Conservation (phyloP, 495 filamentous ascomycete genomes). For the Entonaema liquescens region DNA sequence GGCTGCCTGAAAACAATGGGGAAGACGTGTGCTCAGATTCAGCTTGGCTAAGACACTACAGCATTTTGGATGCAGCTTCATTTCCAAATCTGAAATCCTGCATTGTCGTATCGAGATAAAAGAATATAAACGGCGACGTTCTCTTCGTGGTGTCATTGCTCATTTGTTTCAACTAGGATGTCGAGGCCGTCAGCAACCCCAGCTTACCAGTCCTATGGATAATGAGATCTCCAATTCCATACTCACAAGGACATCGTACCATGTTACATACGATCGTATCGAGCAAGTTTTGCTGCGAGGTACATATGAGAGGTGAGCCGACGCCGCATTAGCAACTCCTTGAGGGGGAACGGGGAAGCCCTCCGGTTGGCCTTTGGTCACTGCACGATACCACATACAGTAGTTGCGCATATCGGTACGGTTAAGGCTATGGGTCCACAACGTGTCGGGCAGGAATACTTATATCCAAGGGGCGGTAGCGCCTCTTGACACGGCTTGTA, state of each 20-base stretch:
- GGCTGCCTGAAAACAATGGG: neutral
- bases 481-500: neutral
- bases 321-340: neutral
- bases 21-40: slow-evolving; percentile 5
- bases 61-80: slow-evolving; percentile 1
- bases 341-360: neutral
- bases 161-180: slow-evolving; percentile 18
- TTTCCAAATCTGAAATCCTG: slow-evolving; percentile 1
- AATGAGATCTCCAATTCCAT: slow-evolving; percentile 1
- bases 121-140: neutral
- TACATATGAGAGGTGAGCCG: neutral
- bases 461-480: neutral
- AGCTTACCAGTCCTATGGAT: neutral
- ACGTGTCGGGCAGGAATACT: neutral
- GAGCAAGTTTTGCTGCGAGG: neutral
- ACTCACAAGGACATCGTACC: slow-evolving; percentile 8
- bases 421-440: neutral
- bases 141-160: slow-evolving; percentile 20
- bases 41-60: slow-evolving; percentile 32
- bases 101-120: slow-evolving; percentile 20
- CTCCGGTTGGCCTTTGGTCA: neutral
- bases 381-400: slow-evolving; percentile 14
- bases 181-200: neutral
- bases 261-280: slow-evolving; percentile 10
- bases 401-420: neutral